Conservation (phyloP, 768 basidiomycete genomes). For the Pleurotus tuoliensis region DNA sequence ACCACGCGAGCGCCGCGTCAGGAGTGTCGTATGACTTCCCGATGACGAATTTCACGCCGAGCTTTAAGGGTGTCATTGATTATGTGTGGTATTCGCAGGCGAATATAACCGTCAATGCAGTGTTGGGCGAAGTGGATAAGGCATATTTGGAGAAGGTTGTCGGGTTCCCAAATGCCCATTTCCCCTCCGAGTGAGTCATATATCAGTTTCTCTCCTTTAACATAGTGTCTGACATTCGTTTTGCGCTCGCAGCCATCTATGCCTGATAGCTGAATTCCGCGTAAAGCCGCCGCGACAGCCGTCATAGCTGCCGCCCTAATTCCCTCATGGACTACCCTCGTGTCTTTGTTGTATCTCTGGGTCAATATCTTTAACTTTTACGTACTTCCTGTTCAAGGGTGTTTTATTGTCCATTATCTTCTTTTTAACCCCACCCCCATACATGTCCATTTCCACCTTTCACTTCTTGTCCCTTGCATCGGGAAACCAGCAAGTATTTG, state of each 20-base stretch:
- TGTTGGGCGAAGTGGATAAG: conserved; percentile 86
- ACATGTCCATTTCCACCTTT: conserved; percentile 4
- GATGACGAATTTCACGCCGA: conserved; percentile 88
- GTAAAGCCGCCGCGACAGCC: conserved; percentile 61
- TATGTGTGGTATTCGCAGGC: conserved; percentile 88
- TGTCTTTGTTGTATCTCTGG: conserved; percentile 4
- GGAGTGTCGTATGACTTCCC: conserved; percentile 33
- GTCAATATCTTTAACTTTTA: conserved; percentile 5
- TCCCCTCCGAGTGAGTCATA: conserved; percentile 87
- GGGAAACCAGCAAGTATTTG: neutral
- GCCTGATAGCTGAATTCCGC: conserved; percentile 70
- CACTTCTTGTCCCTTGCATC: neutral
- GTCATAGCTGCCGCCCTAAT: conserved; percentile 8
- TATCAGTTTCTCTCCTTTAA: neutral
- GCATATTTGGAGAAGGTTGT: conserved; percentile 85
- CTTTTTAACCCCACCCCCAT: conserved; percentile 2
- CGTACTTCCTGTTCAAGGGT: conserved; percentile 4
- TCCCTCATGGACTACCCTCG: neutral
- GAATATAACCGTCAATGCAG: conserved; percentile 71
- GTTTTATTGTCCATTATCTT: conserved; percentile 5
- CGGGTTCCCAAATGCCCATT: conserved; percentile 95
- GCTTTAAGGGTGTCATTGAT: conserved; percentile 84
- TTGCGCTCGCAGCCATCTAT: conserved; percentile 55
- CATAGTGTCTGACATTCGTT: neutral
- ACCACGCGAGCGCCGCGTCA: no score